Conservation (phyloP, 345 rosid species). For the Raphanus raphanistrum region DNA sequence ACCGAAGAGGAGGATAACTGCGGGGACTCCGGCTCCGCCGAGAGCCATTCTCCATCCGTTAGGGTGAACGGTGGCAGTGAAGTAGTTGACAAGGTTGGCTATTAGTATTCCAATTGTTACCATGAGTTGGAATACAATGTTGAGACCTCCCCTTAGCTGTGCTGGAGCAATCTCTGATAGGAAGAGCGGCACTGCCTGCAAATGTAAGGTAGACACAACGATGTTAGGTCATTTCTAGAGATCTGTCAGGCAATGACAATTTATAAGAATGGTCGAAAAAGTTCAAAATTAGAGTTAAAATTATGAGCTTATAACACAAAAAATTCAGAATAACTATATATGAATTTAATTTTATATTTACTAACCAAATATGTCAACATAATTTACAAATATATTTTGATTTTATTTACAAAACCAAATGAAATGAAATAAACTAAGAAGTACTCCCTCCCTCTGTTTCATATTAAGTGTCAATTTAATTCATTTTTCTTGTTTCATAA, state of each 20-base stretch:
- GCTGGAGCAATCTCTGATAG: background rate
- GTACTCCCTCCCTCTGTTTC: too few relatives aligned
- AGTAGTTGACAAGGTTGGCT: background rate
- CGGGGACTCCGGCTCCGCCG: background rate
- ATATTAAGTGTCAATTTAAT: too few relatives aligned
- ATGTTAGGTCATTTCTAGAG: background rate
- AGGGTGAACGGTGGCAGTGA: background rate
- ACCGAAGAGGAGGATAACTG: background rate
- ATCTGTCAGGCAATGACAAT: background rate
- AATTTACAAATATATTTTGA: background rate
- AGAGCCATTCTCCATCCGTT: background rate
- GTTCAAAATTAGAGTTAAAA: background rate
- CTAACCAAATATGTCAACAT: background rate
- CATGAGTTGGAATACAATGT: background rate
- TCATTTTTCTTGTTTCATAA: too few relatives aligned
- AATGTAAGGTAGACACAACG: background rate
- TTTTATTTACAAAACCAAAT: background rate
- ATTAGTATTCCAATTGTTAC: background rate
- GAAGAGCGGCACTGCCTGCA: background rate
- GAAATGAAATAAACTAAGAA: background rate
- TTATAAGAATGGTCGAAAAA: background rate
- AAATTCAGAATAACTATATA: background rate
- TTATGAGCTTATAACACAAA: background rate
- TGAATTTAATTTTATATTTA: background rate
- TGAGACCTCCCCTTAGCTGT: background rate